A percentile compares a stretch with the other conserved stretches of the same genome.
These are phyloP conservation scores for Curvularia verruculosa DNA, from an alignment of 2,329 filamentous ascomycete species.

Conservation along the genomic window DNA sequence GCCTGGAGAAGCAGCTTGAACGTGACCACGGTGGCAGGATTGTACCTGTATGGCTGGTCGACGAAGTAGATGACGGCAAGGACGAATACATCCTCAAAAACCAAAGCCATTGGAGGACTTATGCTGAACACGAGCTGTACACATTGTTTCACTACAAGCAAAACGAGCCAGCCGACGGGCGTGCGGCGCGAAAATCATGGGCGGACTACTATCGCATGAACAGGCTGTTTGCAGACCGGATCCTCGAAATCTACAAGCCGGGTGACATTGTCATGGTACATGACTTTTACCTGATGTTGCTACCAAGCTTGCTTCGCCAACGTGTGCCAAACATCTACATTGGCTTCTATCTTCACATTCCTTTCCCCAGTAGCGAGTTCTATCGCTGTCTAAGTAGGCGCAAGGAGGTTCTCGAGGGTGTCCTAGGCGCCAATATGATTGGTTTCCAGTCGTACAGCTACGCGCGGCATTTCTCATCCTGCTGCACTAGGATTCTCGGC, in stretches of 20 bases:
- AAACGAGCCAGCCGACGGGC: conserved; percentile 85
- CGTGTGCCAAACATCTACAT: conserved; percentile 88
- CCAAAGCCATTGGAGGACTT: conserved; percentile 84
- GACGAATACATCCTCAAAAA: conserved; percentile 76
- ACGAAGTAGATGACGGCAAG: conserved; percentile 72
- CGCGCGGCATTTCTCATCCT: conserved; percentile 91
- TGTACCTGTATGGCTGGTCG: conserved; percentile 86
- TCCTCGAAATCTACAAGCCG: conserved; percentile 86
- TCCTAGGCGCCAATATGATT: conserved; percentile 89
- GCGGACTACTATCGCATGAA: conserved; percentile 93
- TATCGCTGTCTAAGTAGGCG: conserved; percentile 84
- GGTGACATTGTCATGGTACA: conserved; percentile 93
- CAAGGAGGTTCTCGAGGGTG: conserved; percentile 88
- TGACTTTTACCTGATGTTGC: conserved; percentile 89
- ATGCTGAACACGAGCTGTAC: conserved; percentile 90
- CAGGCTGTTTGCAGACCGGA: conserved; percentile 86
- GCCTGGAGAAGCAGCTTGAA: conserved; percentile 75
- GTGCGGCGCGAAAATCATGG: conserved; percentile 82
- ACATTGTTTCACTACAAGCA: conserved; percentile 96
- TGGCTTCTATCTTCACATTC: conserved; percentile 91
- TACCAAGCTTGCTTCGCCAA: conserved; percentile 87
- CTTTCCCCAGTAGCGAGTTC: conserved; percentile 96
- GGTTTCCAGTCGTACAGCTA: conserved; percentile 97
- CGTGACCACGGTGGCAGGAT: conserved; percentile 78
- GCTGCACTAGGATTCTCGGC: conserved; percentile 88